phyloP scores from a whole-genome alignment of 139 green algal genomes.

The Chlorella vulgaris region DNA sequence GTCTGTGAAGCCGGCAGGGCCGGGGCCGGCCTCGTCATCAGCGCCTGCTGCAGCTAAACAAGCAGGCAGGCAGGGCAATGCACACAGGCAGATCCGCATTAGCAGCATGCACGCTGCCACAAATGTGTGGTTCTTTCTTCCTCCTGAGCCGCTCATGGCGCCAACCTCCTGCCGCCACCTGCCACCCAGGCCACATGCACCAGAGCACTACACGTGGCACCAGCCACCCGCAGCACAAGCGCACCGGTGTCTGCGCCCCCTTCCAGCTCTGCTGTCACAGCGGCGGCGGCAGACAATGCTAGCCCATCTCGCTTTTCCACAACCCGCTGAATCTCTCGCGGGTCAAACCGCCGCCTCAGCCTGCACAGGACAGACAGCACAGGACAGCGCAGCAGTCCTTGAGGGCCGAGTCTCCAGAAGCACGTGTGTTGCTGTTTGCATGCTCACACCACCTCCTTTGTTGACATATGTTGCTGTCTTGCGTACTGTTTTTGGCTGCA shows the following conservation, averaged over 20 bases:
- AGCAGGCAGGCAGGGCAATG: background rate
- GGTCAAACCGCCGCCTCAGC: slow-evolving; percentile 51
- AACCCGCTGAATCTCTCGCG: slow-evolving; percentile 36
- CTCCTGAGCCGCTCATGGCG: too few species aligned
- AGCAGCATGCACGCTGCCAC: too few species aligned
- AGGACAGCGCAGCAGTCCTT: background rate
- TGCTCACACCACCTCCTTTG: too few species aligned
- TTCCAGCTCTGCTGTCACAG: slow-evolving; percentile 48
- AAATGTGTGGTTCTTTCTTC: too few species aligned
- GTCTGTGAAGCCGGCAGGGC: slow-evolving; percentile 7
- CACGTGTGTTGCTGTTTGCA: too few species aligned
- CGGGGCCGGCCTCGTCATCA: slow-evolving; percentile 5
- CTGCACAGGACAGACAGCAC: background rate
- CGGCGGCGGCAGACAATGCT: slow-evolving; percentile 30
- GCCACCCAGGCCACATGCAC: background rate
- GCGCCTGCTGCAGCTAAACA: background rate
- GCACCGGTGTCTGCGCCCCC: background rate
- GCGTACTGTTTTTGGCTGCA: too few species aligned
- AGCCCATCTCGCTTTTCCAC: slow-evolving; percentile 34
- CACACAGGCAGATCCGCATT: background rate
- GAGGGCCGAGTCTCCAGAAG: background rate
- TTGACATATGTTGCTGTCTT: too few species aligned
- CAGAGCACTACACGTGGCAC: background rate
- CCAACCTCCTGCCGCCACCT: background rate
- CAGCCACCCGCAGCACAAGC: background rate